Evolutionary conservation across 176 grass and related monocot species (phyloP).

Genomic region (Thalia dealbata): DNA sequence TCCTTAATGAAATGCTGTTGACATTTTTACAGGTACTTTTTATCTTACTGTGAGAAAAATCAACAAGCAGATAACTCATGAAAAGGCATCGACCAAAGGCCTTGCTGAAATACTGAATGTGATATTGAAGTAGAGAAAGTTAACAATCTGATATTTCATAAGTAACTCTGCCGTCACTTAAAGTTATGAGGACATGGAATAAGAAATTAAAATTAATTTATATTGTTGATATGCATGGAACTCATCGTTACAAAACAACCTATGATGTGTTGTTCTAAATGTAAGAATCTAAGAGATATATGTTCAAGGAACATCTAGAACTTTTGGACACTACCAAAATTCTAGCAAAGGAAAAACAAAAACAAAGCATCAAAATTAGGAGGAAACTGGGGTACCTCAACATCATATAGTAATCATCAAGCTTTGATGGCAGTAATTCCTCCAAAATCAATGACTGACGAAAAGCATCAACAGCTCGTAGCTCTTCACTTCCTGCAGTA

Average conservation of each 20-base stretch:
- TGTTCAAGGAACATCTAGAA: background rate
- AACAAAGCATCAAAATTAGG: background rate
- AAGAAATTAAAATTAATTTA: background rate
- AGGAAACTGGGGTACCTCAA: slow-evolving; percentile 34
- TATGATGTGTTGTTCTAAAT: background rate
- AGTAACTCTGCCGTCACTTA: background rate
- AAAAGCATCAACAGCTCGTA: slow-evolving; percentile 64
- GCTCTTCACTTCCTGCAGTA: slow-evolving; percentile 46
- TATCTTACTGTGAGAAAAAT: no score
- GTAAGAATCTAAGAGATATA: background rate
- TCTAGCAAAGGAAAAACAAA: background rate
- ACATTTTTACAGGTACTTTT: no score
- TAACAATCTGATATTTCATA: background rate
- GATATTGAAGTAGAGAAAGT: background rate
- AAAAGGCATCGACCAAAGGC: no score
- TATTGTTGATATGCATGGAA: background rate
- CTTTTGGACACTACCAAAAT: background rate
- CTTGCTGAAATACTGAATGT: background rate
- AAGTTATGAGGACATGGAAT: background rate
- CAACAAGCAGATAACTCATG: no score
- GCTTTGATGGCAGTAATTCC: slow-evolving; percentile 54
- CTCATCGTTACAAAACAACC: background rate
- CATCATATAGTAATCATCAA: slow-evolving; percentile 65
- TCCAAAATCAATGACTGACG: slow-evolving; percentile 41
- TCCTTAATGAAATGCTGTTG: no score